phyloP scores from a whole-genome alignment of 768 basidiomycete species.

The Wakefieldia striispora region DNA sequence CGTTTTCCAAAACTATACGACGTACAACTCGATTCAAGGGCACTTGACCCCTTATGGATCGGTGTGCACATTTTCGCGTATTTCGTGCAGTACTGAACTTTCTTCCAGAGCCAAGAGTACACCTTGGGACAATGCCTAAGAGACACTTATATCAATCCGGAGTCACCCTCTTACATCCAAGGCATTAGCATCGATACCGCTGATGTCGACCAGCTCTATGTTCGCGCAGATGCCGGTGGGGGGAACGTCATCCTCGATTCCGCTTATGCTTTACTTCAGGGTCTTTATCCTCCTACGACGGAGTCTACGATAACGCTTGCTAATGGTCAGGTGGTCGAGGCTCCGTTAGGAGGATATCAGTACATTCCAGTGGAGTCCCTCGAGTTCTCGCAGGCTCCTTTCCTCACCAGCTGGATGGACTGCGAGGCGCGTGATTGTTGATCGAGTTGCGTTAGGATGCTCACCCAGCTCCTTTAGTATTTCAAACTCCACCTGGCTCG shows the following conservation, averaged over 20 bases:
- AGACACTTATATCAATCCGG: slow-evolving; percentile 58
- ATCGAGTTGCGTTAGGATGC: not conserved
- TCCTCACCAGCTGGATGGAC: slow-evolving; percentile 22
- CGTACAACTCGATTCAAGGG: slow-evolving; percentile 59
- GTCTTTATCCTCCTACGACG: slow-evolving; percentile 74
- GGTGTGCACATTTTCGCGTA: slow-evolving; percentile 35
- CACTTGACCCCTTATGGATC: slow-evolving; percentile 73
- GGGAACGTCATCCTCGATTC: slow-evolving; percentile 82
- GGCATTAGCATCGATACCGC: slow-evolving; percentile 65
- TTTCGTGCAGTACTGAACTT: not conserved
- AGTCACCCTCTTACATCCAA: slow-evolving; percentile 63
- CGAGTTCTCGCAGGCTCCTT: too few relatives aligned
- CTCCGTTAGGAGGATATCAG: too few relatives aligned
- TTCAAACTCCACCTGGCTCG: slow-evolving; percentile 27
- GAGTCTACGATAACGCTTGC: slow-evolving; percentile 71
- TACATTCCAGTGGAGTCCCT: too few relatives aligned
- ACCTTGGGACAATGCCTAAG: slow-evolving; percentile 59
- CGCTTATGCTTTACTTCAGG: slow-evolving; percentile 78
- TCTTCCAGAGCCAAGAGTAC: slow-evolving; percentile 48
- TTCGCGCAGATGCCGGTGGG: slow-evolving; percentile 78
- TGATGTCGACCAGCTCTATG: slow-evolving; percentile 65
- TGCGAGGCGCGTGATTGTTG: slow-evolving; percentile 40
- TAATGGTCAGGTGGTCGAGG: slow-evolving; percentile 13
- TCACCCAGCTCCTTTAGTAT: slow-evolving; percentile 14
- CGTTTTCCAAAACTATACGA: slow-evolving; percentile 70